Base-by-base conservation (phyloP, 805 yeast species). In the Ogataea populi-albae region DNA sequence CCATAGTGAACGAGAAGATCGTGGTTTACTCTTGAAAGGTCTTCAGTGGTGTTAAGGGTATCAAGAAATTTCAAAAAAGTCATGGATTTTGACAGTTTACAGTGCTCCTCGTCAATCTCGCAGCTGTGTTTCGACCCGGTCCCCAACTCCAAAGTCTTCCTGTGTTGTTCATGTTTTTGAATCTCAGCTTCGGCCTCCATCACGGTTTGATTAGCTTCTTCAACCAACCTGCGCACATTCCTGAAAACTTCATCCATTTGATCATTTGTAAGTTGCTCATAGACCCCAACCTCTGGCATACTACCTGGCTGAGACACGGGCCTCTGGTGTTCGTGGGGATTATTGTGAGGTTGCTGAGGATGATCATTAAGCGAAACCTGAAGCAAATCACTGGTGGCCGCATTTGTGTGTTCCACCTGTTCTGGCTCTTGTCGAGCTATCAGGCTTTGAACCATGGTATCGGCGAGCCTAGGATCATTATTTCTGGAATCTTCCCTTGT, bases 61-160 rank as follows among this genome's bases (percentile, higher is more conserved):
- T 49, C 57, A 34, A 55, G 45, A 46, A 50, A 55, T 35, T 50
- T 52, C 19, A 56, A 42, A 30, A 54, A 54, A 16, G 52, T 43
- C 15, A 61, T 46, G 17, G 53, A 51, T 34, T 51, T 46, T 11
- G 51, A 27, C 3, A 60, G 23, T 30, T 52, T 54, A 2, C 51
- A 30, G 30, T 51, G 47, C 36, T 53, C 60, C 24, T 55, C 61
- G 33, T 52, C 47, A 3, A 44, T 19, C 15, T 37, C 38, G 14
- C 36, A 35, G 17, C 37, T 46, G 1, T 23, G 31, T 9, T 36
- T 27, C 11, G 32, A 17, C 4, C 26, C 46, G 17, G 36, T 32
- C 7, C 29, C 30, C 15, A 27, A 35, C 15, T 34, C 15, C 6
- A 20, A n/a, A 8, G 32, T 34, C 14, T 29, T 36, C 12, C 38